phyloP scores from a whole-genome alignment of 2,329 filamentous ascomycete genomes.

The Aspergillus puulaauensis region DNA sequence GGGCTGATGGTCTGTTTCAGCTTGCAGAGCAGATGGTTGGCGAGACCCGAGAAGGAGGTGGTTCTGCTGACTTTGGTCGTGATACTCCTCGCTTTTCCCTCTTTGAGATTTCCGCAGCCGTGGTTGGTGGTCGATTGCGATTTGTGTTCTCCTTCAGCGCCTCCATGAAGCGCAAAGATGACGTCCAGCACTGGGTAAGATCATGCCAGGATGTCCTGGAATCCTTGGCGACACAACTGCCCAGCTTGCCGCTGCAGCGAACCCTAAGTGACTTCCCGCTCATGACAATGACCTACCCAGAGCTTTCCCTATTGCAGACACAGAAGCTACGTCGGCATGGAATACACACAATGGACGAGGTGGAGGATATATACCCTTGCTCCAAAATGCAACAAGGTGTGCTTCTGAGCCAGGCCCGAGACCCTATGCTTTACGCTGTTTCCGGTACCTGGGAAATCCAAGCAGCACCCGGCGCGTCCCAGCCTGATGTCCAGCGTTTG shows the following conservation, averaged over 20 bases:
- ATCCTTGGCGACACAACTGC: slow-evolving; percentile 27
- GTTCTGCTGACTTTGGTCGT: slow-evolving; percentile 46
- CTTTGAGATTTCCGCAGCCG: slow-evolving; percentile 54
- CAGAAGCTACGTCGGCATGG: slow-evolving; percentile 39
- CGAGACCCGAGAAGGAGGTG: slow-evolving; percentile 45
- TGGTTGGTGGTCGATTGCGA: slow-evolving; percentile 46
- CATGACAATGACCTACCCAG: slow-evolving; percentile 44
- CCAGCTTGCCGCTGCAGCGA: slow-evolving; percentile 20
- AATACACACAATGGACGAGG: slow-evolving; percentile 29
- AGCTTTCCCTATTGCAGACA: slow-evolving; percentile 37
- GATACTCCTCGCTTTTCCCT: slow-evolving; percentile 48
- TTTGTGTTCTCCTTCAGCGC: slow-evolving; percentile 54
- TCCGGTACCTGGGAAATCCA: slow-evolving; percentile 37
- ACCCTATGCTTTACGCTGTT: slow-evolving; percentile 37
- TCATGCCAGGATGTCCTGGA: slow-evolving; percentile 36
- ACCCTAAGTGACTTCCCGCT: slow-evolving; percentile 48
- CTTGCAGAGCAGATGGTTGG: slow-evolving; percentile 47
- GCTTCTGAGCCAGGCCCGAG: slow-evolving; percentile 32
- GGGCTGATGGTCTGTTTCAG: slow-evolving; percentile 44
- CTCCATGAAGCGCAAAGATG: slow-evolving; percentile 47
- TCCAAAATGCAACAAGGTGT: slow-evolving; percentile 40
- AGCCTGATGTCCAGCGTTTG: slow-evolving; percentile 28
- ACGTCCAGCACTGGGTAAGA: slow-evolving; percentile 45
- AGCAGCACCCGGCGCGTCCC: slow-evolving; percentile 7
- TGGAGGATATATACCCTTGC: slow-evolving; percentile 46